A percentile compares a stretch with the other conserved stretches of the same genome.
Evolutionary conservation across 805 yeast genomes (phyloP).

Genomic region (Vanderwaltozyma tropicalis): DNA sequence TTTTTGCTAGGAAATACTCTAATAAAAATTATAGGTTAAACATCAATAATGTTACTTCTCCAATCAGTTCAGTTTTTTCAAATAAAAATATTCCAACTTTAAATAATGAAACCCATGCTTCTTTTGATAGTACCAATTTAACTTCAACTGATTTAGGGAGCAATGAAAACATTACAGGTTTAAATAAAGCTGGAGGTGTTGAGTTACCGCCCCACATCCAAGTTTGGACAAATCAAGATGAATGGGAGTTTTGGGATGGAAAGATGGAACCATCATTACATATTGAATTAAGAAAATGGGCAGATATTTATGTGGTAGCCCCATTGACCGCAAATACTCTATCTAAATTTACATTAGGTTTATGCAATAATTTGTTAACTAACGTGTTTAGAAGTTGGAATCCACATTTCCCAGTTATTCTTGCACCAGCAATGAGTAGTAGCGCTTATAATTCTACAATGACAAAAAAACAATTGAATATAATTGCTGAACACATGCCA

Average conservation of each 20-base stretch:
- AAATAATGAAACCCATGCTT: neutral
- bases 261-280: slow-evolving; percentile 87
- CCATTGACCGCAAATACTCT: slow-evolving; percentile 93
- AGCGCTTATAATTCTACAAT: slow-evolving; percentile 81
- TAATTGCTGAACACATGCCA: slow-evolving; percentile 80
- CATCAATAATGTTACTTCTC: neutral
- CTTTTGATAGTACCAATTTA: no score
- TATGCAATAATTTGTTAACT: slow-evolving; percentile 85
- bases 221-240: slow-evolving; percentile 89
- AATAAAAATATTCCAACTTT: neutral
- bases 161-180: neutral
- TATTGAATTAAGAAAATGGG: slow-evolving; percentile 93
- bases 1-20: slow-evolving; percentile 28
- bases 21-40: slow-evolving; percentile 10
- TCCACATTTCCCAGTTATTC: slow-evolving; percentile 71
- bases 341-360: slow-evolving; percentile 78
- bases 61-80: neutral
- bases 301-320: slow-evolving; percentile 81
- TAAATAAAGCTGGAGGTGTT: slow-evolving; percentile 5
- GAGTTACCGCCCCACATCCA: slow-evolving; percentile 57
- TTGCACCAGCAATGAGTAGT: slow-evolving; percentile 94
- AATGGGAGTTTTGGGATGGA: slow-evolving; percentile 75
- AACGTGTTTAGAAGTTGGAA: slow-evolving; percentile 95
- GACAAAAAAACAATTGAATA: slow-evolving; percentile 69
- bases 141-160: neutral